These are phyloP conservation scores for Exserohilum turcica DNA, from an alignment of 2,329 filamentous ascomycete genomes.

Conservation along the genomic window DNA sequence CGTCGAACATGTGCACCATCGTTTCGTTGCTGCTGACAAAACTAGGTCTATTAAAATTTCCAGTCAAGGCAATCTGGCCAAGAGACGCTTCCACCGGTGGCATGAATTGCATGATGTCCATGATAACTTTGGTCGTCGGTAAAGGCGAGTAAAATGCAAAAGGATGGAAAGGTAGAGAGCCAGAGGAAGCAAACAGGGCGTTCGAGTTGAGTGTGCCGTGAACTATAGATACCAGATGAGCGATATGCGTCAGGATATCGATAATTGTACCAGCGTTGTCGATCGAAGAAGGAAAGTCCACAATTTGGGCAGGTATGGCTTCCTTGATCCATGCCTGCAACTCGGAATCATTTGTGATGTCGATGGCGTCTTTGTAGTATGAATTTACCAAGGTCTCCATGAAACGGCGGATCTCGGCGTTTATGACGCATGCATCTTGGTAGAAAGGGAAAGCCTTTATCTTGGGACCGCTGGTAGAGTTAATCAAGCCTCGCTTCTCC, in stretches of 20 bases:
- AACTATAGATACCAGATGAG: slow-evolving; percentile 3
- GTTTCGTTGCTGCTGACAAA: slow-evolving; percentile 1
- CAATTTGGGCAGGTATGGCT: neutral
- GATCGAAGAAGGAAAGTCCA: slow-evolving; percentile 1
- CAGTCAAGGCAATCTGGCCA: neutral
- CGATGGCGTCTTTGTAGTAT: neutral
- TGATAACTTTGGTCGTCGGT: neutral
- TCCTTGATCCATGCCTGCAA: slow-evolving; percentile 6
- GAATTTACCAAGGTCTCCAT: neutral
- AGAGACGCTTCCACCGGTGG: slow-evolving; percentile 1
- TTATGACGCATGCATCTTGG: neutral
- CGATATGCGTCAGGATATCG: slow-evolving; percentile 7
- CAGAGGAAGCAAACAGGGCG: neutral
- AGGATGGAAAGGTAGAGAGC: slow-evolving; percentile 5
- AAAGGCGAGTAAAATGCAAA: slow-evolving; percentile 7
- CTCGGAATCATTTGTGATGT: neutral
- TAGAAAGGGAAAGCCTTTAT: slow-evolving; percentile 7
- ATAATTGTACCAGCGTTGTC: neutral
- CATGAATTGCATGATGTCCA: neutral
- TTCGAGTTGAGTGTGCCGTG: slow-evolving; percentile 7
- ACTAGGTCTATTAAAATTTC: neutral
- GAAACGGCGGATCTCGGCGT: slow-evolving; percentile 1
- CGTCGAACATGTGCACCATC: slow-evolving; percentile 2
- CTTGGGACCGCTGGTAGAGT: slow-evolving; percentile 2
- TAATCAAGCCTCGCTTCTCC: slow-evolving; percentile 1